Evolutionary conservation across 805 yeast species (phyloP).

Genomic region (Grigorovia transvaalensis): DNA sequence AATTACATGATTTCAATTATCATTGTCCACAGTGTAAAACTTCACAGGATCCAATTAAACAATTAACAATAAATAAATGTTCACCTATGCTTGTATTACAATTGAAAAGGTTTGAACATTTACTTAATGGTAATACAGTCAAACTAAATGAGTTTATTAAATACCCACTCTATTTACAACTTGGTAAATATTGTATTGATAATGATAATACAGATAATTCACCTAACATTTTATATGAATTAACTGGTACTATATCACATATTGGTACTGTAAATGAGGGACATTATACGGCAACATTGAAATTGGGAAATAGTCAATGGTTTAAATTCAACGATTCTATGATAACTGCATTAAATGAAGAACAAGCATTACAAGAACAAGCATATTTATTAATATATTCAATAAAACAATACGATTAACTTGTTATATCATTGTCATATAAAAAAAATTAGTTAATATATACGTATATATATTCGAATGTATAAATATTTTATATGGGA

Average conservation of each 20-base stretch:
- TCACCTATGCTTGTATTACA: conserved; percentile 80
- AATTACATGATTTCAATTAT: conserved; percentile 57
- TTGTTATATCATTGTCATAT: neutral
- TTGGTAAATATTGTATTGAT: conserved; percentile 44
- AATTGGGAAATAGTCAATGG: conserved; percentile 71
- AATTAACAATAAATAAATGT: conserved; percentile 52
- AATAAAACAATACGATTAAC: conserved; percentile 23
- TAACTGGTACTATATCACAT: conserved; percentile 81
- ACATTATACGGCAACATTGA: conserved; percentile 76
- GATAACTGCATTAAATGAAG: conserved; percentile 53
- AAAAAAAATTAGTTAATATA: neutral
- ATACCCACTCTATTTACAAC: conserved; percentile 63
- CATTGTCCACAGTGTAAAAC: conserved; percentile 57
- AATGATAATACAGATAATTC: conserved; percentile 6
- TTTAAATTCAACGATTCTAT: conserved; percentile 84
- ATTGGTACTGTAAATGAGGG: conserved; percentile 93
- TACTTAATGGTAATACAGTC: conserved; percentile 34
- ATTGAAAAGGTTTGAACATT: conserved; percentile 54
- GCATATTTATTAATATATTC: conserved; percentile 77
- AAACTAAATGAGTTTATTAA: conserved; percentile 69
- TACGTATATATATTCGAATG: neutral
- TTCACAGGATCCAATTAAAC: conserved; percentile 59
- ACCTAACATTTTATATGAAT: conserved; percentile 53
- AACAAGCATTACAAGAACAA: conserved; percentile 55
- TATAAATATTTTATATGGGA: neutral